phyloP scores from a whole-genome alignment of 2,329 filamentous ascomycete species.

The Fusarium decemcellulare region DNA sequence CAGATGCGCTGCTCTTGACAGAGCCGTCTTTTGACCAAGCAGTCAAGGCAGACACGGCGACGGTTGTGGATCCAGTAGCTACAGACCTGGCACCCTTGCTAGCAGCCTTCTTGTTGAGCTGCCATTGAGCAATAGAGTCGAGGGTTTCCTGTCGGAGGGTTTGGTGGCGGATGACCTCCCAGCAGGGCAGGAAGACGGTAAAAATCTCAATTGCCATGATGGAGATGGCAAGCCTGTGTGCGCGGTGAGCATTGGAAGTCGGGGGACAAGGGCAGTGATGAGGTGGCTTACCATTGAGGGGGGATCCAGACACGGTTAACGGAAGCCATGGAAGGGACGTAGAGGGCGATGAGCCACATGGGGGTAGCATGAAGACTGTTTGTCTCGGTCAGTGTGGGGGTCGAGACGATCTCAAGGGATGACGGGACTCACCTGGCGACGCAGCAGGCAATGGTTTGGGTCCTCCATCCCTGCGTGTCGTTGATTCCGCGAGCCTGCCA shows the following conservation, averaged over 20 bases:
- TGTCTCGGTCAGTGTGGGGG: conserved; percentile 24
- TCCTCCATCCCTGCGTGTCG: conserved; percentile 77
- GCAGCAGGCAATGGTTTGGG: conserved; percentile 71
- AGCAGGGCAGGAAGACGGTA: conserved; percentile 74
- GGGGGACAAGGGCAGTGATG: background rate
- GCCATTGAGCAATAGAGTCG: conserved; percentile 64
- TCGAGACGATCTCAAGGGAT: background rate
- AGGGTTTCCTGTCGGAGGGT: conserved; percentile 63
- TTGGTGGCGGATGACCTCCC: conserved; percentile 65
- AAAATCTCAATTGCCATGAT: conserved; percentile 75
- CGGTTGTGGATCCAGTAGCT: conserved; percentile 50
- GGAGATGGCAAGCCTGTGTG: conserved; percentile 67
- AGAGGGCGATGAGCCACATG: conserved; percentile 75
- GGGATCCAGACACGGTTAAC: conserved; percentile 71
- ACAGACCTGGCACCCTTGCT: conserved; percentile 51
- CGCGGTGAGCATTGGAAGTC: conserved; percentile 7
- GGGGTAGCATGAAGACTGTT: conserved; percentile 74
- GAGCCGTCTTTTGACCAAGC: conserved; percentile 54
- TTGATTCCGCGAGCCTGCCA: conserved; percentile 72
- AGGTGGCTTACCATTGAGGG: conserved; percentile 69
- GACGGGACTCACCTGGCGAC: conserved; percentile 57
- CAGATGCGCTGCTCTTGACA: conserved; percentile 48
- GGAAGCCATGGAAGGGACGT: conserved; percentile 63
- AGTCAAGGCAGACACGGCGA: conserved; percentile 54
- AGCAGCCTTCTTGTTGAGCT: conserved; percentile 55